Conservation (phyloP, 2,329 filamentous ascomycete species). For the Penicillium capsulatum region DNA sequence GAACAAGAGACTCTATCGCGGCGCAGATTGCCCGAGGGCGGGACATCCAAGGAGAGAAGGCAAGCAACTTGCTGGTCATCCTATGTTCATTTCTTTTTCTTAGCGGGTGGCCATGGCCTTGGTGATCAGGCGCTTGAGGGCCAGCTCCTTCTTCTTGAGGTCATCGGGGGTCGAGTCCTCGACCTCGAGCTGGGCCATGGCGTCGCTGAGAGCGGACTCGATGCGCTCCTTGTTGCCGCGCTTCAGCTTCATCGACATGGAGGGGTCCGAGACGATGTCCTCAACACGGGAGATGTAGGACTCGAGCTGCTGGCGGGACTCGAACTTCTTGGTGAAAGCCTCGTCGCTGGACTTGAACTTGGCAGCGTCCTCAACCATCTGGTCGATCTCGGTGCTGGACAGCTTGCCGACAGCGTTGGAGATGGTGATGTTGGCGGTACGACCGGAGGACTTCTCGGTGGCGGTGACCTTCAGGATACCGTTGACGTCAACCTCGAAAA, state of each 20-base stretch:
- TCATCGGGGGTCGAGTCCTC: slow-evolving; percentile 89
- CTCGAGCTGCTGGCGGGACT: slow-evolving; percentile 98
- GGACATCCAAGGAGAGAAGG: too few species aligned
- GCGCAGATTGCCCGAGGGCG: slow-evolving; percentile 11
- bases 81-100: slow-evolving; percentile 36
- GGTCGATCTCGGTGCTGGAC: slow-evolving; percentile 89
- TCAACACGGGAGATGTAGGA: slow-evolving; percentile 98
- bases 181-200: slow-evolving; percentile 95
- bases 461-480: slow-evolving; percentile 99
- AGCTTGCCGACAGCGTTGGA: slow-evolving; percentile 99
- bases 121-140: slow-evolving; percentile 94
- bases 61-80: slow-evolving; percentile 19
- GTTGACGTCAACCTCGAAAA: slow-evolving; percentile 99
- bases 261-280: slow-evolving; percentile 97
- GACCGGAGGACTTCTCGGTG: slow-evolving; percentile 97
- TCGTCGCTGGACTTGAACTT: slow-evolving; percentile 99
- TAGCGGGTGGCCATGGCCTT: slow-evolving; percentile 96
- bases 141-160: slow-evolving; percentile 99
- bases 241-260: slow-evolving; percentile 95
- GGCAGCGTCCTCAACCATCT: slow-evolving; percentile 94
- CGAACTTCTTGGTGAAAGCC: slow-evolving; percentile 98
- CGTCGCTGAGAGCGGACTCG: slow-evolving; percentile 91
- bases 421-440: slow-evolving; percentile 99
- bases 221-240: slow-evolving; percentile 99
- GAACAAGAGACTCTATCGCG: background rate